These are phyloP conservation scores for Lathyrus aphaca DNA, from an alignment of 306 rosid genomes.

Conservation along the genomic window DNA sequence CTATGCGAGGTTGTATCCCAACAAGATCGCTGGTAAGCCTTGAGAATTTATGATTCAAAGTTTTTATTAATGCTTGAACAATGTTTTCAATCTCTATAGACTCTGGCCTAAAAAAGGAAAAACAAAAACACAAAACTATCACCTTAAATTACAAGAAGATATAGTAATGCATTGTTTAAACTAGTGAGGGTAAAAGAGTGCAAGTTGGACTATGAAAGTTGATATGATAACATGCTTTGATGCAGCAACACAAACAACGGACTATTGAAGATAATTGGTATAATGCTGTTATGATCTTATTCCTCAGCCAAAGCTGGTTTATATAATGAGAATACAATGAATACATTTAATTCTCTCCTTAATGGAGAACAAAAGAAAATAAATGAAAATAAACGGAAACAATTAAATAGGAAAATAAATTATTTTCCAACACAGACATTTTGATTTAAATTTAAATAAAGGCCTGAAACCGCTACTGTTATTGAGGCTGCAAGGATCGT, in stretches of 20 bases:
- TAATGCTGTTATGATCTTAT: too few relatives aligned
- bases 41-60: slow-evolving; percentile 23
- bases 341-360: too few relatives aligned
- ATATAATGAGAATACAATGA: too few relatives aligned
- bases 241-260: too few relatives aligned
- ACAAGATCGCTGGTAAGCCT: slow-evolving; percentile 4
- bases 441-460: too few relatives aligned
- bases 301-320: too few relatives aligned
- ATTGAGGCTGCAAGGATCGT: background rate
- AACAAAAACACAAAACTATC: background rate
- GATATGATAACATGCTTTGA: background rate
- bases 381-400: too few relatives aligned
- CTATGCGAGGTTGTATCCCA: slow-evolving; percentile 36
- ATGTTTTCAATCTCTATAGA: slow-evolving; percentile 7
- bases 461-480: background rate
- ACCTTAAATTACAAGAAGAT: too few relatives aligned
- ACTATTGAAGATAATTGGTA: too few relatives aligned
- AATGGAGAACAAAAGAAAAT: too few relatives aligned
- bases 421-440: too few relatives aligned
- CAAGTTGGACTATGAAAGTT: background rate
- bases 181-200: background rate
- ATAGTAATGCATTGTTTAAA: background rate
- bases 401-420: too few relatives aligned
- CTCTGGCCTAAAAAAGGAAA: slow-evolving; percentile 16
- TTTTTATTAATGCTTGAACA: slow-evolving; percentile 4